A percentile compares a stretch with the other conserved stretches of the same genome.
Evolutionary conservation across 225 moss, liverwort and hornwort species (phyloP).

Genomic region (Rhytidiadelphus loreus): DNA sequence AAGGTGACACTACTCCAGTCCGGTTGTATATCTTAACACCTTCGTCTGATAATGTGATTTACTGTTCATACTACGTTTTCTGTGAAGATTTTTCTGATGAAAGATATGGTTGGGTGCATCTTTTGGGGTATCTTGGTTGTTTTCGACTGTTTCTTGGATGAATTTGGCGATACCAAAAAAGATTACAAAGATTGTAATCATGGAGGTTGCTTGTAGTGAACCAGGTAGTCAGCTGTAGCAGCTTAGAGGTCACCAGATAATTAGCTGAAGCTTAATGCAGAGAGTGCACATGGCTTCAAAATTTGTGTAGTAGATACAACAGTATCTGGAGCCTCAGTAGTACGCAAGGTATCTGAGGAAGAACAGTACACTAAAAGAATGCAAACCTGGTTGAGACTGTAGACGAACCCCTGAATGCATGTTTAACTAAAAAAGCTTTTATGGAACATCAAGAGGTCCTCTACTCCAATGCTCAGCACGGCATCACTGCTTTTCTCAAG

Average conservation of each 20-base stretch:
- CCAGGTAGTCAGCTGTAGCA: background rate
- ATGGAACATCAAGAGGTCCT: too few species aligned
- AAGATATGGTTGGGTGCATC: background rate
- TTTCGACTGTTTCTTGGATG: background rate
- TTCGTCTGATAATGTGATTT: background rate
- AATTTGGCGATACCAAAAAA: too few species aligned
- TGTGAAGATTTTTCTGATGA: background rate
- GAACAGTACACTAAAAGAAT: background rate
- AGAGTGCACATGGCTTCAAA: background rate
- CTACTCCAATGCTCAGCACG: background rate
- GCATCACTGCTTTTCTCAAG: background rate
- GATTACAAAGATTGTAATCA: background rate
- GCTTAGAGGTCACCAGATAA: background rate
- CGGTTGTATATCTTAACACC: background rate
- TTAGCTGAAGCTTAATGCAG: background rate
- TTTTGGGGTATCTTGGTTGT: too few species aligned
- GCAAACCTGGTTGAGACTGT: background rate
- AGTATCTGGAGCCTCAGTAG: background rate
- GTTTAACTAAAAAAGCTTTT: background rate
- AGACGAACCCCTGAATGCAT: background rate
- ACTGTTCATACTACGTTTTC: background rate
- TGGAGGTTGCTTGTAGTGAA: background rate
- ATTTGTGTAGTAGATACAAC: background rate
- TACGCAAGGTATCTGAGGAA: background rate
- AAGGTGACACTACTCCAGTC: background rate